Conservation (phyloP, 768 basidiomycete genomes). For the Panus rudis region DNA sequence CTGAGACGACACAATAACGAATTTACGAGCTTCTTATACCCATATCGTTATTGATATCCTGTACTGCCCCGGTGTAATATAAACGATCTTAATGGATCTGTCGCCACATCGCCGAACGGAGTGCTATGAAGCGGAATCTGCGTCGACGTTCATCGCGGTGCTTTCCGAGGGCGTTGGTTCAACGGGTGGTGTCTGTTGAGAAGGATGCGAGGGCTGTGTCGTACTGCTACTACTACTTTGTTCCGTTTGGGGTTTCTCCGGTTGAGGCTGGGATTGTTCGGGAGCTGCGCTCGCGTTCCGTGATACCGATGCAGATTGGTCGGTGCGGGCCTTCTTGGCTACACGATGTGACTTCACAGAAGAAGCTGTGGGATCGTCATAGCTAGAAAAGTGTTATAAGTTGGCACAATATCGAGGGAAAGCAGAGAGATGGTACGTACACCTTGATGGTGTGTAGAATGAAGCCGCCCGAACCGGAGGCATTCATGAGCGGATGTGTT, state of each 20-base stretch:
- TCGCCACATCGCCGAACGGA: no score
- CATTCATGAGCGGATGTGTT: conserved; percentile 92
- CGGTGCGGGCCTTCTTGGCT: conserved; percentile 26
- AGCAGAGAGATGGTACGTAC: conserved; percentile 35
- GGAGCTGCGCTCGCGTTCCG: no score
- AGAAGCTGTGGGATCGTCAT: conserved; percentile 58
- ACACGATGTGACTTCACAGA: conserved; percentile 43
- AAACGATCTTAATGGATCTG: background rate
- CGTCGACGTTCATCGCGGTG: no score
- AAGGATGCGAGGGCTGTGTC: no score
- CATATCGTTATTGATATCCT: background rate
- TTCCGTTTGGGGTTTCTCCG: background rate
- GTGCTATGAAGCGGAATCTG: no score
- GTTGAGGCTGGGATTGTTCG: no score
- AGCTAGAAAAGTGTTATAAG: conserved; percentile 28
- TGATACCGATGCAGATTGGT: no score
- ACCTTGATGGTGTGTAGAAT: conserved; percentile 83
- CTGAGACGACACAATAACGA: conserved; percentile 1
- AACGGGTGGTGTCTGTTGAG: no score
- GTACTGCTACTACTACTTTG: no score
- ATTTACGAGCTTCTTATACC: background rate
- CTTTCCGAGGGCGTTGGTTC: no score
- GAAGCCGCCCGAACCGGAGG: conserved; percentile 84
- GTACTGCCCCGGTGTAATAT: background rate
- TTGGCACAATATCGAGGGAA: background rate